phyloP scores from a whole-genome alignment of 169 alveolate genomes.

The Babesia gibsoni region DNA sequence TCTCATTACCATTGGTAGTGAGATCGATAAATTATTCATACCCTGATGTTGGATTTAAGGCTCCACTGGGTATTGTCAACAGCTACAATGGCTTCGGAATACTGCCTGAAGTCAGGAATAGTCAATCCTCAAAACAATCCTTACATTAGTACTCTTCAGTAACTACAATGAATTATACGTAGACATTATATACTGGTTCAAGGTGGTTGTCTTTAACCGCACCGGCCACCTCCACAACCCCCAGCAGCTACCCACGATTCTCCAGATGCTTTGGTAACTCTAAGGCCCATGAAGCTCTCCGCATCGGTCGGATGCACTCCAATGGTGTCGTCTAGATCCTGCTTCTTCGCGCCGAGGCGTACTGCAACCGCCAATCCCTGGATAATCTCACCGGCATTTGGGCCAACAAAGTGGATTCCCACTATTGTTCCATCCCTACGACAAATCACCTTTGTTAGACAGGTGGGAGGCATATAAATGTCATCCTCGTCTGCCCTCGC shows the following conservation, averaged over 20 bases:
- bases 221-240: slow-evolving; percentile 94
- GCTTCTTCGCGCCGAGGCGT: slow-evolving; percentile 89
- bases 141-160: no score
- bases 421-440: slow-evolving; percentile 87
- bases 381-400: slow-evolving; percentile 98
- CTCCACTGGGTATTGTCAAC: slow-evolving; percentile 41
- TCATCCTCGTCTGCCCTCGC: slow-evolving; percentile 73
- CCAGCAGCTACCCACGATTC: slow-evolving; percentile 86
- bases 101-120: no score
- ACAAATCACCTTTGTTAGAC: slow-evolving; percentile 90
- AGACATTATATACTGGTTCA: no score
- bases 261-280: slow-evolving; percentile 85
- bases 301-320: slow-evolving; percentile 98
- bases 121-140: no score
- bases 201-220: slow-evolving; percentile 80
- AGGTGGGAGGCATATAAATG: slow-evolving; percentile 77
- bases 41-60: neutral
- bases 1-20: slow-evolving; percentile 10
- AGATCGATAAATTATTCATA: neutral
- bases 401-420: slow-evolving; percentile 97
- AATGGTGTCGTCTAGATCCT: slow-evolving; percentile 84
- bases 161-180: no score
- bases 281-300: slow-evolving; percentile 84
- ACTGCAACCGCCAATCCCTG: slow-evolving; percentile 95
- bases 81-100: slow-evolving; percentile 31